phyloP scores from a whole-genome alignment of 352 stramenopile genomes.

The Phytophthora rubi region DNA sequence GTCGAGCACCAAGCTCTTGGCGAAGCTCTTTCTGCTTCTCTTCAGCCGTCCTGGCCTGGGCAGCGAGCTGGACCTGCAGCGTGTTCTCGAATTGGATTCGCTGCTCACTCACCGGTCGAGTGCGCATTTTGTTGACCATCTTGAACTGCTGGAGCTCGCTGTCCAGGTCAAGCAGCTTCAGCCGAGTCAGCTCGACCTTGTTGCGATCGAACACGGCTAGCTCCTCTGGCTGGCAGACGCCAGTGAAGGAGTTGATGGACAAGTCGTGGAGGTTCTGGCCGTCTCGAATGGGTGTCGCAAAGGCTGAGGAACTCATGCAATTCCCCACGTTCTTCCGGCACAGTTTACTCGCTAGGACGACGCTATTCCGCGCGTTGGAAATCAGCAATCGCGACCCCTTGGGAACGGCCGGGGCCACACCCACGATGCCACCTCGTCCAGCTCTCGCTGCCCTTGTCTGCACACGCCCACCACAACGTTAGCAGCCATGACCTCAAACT shows the following conservation, averaged over 20 bases:
- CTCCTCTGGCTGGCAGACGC: slow-evolving; percentile 62
- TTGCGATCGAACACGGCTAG: slow-evolving; percentile 67
- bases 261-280: slow-evolving; percentile 31
- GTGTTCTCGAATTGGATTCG: slow-evolving; percentile 44
- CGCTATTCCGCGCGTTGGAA: slow-evolving; percentile 47
- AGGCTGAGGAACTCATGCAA: slow-evolving; percentile 15
- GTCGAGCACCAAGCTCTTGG: slow-evolving; percentile 33
- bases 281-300: slow-evolving; percentile 30
- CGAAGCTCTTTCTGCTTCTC: slow-evolving; percentile 40
- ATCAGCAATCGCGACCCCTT: slow-evolving; percentile 35
- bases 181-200: slow-evolving; percentile 54
- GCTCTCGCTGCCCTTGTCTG: too few relatives aligned
- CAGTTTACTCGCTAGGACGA: slow-evolving; percentile 49
- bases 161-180: slow-evolving; percentile 69
- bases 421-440: too few relatives aligned
- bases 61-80: slow-evolving; percentile 38
- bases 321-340: slow-evolving; percentile 18
- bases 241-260: slow-evolving; percentile 26
- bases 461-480: too few relatives aligned
- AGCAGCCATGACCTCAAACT: too few relatives aligned
- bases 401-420: too few relatives aligned
- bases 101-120: slow-evolving; percentile 57
- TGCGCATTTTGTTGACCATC: slow-evolving; percentile 75
- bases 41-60: slow-evolving; percentile 24
- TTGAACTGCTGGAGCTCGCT: slow-evolving; percentile 71